Conservation (phyloP, 192 early-diverging fungal genomes). For the Backusella tarrabulga region DNA sequence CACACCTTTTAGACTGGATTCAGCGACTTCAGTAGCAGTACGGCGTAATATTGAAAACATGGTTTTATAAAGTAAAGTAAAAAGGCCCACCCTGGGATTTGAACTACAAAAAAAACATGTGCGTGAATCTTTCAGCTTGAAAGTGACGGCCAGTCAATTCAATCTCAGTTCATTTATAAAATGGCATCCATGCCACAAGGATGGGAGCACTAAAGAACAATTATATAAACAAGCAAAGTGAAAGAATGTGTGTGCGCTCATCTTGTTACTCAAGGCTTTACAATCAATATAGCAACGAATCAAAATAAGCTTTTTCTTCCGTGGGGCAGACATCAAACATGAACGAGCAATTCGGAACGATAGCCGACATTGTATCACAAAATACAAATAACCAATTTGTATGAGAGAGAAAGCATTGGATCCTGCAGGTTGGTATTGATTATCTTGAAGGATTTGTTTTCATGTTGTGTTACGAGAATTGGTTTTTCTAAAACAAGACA, state of each 20-base stretch:
- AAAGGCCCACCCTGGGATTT: neutral
- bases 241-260: no score
- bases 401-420: neutral
- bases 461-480: neutral
- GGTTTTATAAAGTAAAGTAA: neutral
- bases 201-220: no score
- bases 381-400: no score
- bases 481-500: neutral
- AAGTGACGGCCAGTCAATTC: no score
- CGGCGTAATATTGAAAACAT: constrained; percentile 36
- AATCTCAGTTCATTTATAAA: no score
- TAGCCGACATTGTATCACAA: neutral
- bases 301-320: neutral
- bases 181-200: no score
- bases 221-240: no score
- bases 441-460: neutral
- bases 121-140: no score
- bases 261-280: no score
- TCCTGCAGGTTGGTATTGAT: neutral
- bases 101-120: neutral
- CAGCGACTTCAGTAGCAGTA: constrained; percentile 28
- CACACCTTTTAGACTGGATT: constrained; percentile 32
- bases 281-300: neutral
- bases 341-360: neutral
- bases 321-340: neutral